A percentile compares a stretch with the other conserved stretches of the same genome.
These are phyloP conservation scores for Globisporangium ultimum DNA, from an alignment of 352 stramenopile genomes.

Conservation along the genomic window DNA sequence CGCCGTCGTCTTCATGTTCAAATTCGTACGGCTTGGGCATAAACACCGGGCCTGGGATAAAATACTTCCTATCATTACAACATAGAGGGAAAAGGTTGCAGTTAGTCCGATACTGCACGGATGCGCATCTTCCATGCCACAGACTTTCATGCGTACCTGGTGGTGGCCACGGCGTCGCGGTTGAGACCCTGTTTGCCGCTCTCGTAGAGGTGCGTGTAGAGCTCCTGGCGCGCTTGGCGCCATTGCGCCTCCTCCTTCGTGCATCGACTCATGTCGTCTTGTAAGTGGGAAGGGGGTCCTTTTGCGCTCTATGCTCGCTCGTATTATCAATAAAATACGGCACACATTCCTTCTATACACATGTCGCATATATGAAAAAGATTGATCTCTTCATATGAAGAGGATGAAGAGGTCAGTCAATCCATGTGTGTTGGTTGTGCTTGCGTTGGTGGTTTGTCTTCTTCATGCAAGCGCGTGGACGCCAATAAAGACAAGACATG, in stretches of 20 bases:
- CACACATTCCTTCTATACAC: no score
- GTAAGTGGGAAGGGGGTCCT: no score
- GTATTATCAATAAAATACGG: no score
- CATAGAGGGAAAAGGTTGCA: background rate
- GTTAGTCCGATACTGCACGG: background rate
- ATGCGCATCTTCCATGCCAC: background rate
- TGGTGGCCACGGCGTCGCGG: constrained; percentile 29
- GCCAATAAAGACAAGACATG: no score
- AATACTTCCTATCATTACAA: constrained; percentile 20
- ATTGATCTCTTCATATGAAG: no score
- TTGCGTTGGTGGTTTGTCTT: no score
- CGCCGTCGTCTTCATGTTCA: constrained; percentile 33
- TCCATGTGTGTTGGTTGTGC: no score
- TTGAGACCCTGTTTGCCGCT: constrained; percentile 33
- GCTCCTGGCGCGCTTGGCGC: constrained; percentile 29
- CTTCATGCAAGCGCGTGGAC: no score
- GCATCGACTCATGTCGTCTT: constrained; percentile 6
- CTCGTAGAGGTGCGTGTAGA: constrained; percentile 36
- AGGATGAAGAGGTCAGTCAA: no score
- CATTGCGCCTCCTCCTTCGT: constrained; percentile 36
- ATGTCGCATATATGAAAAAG: no score
- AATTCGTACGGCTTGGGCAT: constrained; percentile 50
- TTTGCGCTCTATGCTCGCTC: no score
- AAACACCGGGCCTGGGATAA: constrained; percentile 30
- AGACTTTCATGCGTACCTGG: constrained; percentile 23